phyloP scores from a whole-genome alignment of 192 early-diverging fungal species.

The Coemansia sp. region DNA sequence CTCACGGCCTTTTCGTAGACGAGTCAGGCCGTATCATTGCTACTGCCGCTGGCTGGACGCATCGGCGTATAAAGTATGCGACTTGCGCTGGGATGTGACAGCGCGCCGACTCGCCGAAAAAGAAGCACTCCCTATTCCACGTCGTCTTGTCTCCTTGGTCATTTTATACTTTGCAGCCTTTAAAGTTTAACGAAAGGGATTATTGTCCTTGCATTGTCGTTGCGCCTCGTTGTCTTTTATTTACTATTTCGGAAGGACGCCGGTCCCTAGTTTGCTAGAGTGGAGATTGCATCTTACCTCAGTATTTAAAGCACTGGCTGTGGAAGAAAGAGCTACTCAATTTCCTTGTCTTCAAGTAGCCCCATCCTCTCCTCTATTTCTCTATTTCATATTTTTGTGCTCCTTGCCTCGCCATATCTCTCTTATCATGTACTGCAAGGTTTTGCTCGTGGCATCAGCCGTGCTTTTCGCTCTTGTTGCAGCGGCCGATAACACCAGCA shows the following conservation, averaged over 20 bases:
- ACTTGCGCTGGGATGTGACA: background rate
- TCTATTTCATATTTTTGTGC: no score
- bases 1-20: background rate
- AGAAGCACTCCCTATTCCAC: background rate
- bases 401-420: background rate
- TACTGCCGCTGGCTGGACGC: background rate
- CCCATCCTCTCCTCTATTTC: no score
- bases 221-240: no score
- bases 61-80: background rate
- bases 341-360: no score
- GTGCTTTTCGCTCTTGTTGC: background rate
- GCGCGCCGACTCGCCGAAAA: background rate
- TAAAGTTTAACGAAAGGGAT: background rate
- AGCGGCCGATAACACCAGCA: constrained; percentile 5
- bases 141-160: background rate
- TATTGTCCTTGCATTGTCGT: background rate
- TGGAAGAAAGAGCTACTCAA: background rate
- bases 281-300: background rate
- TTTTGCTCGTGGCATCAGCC: background rate
- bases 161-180: background rate
- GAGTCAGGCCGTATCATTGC: background rate
- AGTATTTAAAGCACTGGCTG: background rate
- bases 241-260: background rate
- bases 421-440: background rate
- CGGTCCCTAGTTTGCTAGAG: background rate